A percentile compares a stretch with the other conserved stretches of the same genome.
Evolutionary conservation across 306 rosid species (phyloP).

Genomic region (Morella rubra): DNA sequence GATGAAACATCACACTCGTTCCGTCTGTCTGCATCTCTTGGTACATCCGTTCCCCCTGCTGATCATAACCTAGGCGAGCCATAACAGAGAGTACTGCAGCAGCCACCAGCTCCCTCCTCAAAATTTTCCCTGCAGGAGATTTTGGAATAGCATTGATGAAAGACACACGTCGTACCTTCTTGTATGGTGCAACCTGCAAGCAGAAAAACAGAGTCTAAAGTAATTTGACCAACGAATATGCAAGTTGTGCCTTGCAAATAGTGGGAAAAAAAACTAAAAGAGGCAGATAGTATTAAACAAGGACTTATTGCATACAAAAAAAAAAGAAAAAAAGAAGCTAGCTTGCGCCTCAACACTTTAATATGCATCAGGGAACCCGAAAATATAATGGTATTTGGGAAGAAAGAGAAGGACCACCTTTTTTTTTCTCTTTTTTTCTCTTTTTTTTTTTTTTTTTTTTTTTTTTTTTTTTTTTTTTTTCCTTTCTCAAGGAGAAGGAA

Average conservation of each 20-base stretch:
- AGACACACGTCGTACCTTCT: conserved; percentile 74
- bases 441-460: no score
- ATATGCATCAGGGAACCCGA: background rate
- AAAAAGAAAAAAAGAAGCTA: no score
- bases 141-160: conserved; percentile 71
- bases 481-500: background rate
- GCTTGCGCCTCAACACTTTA: background rate
- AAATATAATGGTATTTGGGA: background rate
- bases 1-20: no score
- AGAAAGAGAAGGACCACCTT: background rate
- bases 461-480: no score
- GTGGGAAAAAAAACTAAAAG: background rate
- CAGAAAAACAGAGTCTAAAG: background rate
- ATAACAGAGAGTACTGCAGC: conserved; percentile 50
- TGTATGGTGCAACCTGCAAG: conserved; percentile 87
- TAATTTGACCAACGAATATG: background rate
- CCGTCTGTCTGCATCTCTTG: no score
- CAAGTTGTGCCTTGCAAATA: background rate
- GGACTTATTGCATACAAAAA: background rate
- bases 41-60: no score
- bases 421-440: no score
- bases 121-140: conserved; percentile 79
- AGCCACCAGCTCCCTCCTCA: conserved; percentile 73
- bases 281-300: background rate
- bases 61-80: conserved; percentile 59